Conservation (phyloP, 371 early-diverging fungal species). For the Mucor plumbeus region DNA sequence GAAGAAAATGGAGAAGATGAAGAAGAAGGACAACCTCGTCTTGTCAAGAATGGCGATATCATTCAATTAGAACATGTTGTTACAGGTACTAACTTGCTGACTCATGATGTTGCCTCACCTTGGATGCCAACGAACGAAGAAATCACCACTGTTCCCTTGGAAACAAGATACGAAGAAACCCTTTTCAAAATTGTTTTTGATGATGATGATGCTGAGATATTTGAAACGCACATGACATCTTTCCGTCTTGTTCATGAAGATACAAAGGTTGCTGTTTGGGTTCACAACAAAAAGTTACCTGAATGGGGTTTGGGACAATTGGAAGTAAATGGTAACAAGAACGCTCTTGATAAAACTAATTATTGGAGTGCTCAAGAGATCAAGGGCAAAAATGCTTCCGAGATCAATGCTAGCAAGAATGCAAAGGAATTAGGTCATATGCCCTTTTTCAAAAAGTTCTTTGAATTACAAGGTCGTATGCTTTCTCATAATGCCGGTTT, state of each 20-base stretch:
- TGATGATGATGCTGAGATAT: slow-evolving; percentile 46
- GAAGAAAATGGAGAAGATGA: slow-evolving; percentile 29
- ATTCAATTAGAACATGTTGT: slow-evolving; percentile 74
- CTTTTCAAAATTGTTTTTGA: slow-evolving; percentile 69
- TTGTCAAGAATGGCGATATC: slow-evolving; percentile 66
- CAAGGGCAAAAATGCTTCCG: slow-evolving; percentile 63
- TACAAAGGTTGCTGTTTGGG: slow-evolving; percentile 84
- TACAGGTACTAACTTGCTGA: slow-evolving; percentile 77
- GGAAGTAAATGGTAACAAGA: slow-evolving; percentile 97
- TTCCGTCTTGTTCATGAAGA: slow-evolving; percentile 78
- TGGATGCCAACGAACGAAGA: slow-evolving; percentile 96
- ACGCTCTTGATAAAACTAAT: slow-evolving; percentile 71
- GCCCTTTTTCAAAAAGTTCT: slow-evolving; percentile 82
- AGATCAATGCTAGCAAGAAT: slow-evolving; percentile 39
- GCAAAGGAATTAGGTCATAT: slow-evolving; percentile 51
- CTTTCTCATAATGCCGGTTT: slow-evolving; percentile 90
- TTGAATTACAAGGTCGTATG: slow-evolving; percentile 92
- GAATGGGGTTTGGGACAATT: slow-evolving; percentile 96
- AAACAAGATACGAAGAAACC: slow-evolving; percentile 65
- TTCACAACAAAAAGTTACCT: slow-evolving; percentile 79
- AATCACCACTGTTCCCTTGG: slow-evolving; percentile 77
- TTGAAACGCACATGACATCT: slow-evolving; percentile 63
- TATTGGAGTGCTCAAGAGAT: slow-evolving; percentile 81
- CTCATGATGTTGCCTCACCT: slow-evolving; percentile 98
- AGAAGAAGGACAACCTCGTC: no score